phyloP scores from a whole-genome alignment of 2,329 filamentous ascomycete genomes.

The Capronia americana region DNA sequence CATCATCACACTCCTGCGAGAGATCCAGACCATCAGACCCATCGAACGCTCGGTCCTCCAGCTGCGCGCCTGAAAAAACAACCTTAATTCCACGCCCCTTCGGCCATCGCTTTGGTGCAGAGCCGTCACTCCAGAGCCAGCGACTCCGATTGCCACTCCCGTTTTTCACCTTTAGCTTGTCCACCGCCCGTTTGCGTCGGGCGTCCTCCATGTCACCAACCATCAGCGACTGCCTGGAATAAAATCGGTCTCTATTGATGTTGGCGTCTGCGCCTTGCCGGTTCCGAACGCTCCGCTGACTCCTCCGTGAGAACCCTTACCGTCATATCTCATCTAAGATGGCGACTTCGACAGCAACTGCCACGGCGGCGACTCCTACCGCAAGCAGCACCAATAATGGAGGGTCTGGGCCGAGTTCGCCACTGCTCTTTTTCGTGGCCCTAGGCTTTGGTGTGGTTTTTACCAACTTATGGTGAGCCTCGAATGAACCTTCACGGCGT shows the following conservation, averaged over 20 bases:
- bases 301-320: not conserved
- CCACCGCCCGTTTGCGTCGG: not conserved
- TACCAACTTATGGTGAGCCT: conserved; percentile 90
- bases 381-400: conserved; percentile 43
- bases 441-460: conserved; percentile 98
- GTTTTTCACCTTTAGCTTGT: not conserved
- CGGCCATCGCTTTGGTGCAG: not conserved
- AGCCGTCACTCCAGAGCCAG: conserved; percentile 7
- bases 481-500: not conserved
- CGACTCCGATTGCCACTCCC: conserved; percentile 6
- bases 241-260: conserved; percentile 16
- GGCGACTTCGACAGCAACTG: conserved; percentile 26
- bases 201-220: conserved; percentile 16
- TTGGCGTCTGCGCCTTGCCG: conserved; percentile 17
- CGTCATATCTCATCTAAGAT: conserved; percentile 30
- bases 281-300: conserved; percentile 18
- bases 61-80: conserved; percentile 11
- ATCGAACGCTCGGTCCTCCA: not conserved
- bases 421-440: conserved; percentile 89
- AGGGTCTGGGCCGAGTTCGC: conserved; percentile 66
- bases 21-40: conserved; percentile 8
- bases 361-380: conserved; percentile 36
- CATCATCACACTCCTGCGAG: conserved; percentile 17
- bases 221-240: conserved; percentile 4
- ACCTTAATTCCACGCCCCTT: conserved; percentile 20